A percentile compares a stretch with the other conserved stretches of the same genome.
These are phyloP conservation scores for Boletus vinaceobasis DNA, from an alignment of 768 basidiomycete genomes.

Conservation along the genomic window DNA sequence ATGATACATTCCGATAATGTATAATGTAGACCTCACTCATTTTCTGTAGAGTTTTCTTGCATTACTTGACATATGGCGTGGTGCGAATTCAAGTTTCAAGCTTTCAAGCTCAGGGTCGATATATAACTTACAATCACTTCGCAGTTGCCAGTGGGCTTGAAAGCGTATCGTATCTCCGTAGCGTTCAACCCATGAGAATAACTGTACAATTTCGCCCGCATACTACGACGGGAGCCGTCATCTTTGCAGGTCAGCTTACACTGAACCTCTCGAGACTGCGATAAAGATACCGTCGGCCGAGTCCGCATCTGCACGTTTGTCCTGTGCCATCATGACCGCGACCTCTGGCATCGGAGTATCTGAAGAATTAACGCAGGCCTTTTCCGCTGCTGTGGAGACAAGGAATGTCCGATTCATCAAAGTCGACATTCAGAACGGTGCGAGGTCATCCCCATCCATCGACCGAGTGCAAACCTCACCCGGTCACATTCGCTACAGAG, in stretches of 20 bases:
- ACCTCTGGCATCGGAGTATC: constrained; percentile 69
- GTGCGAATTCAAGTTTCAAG: background rate
- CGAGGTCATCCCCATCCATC: constrained; percentile 19
- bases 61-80: background rate
- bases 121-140: no score
- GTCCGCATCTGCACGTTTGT: background rate
- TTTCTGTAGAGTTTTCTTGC: constrained; percentile 15
- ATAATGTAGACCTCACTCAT: constrained; percentile 27
- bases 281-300: background rate
- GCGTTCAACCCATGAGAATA: no score
- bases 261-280: no score
- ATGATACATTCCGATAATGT: constrained; percentile 33
- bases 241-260: background rate
- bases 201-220: no score
- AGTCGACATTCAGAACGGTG: constrained; percentile 73
- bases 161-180: no score
- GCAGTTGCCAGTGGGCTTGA: no score
- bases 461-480: constrained; percentile 23
- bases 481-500: constrained; percentile 42
- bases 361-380: constrained; percentile 50
- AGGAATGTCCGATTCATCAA: constrained; percentile 67
- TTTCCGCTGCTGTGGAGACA: constrained; percentile 55
- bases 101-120: no score
- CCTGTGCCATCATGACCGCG: constrained; percentile 53
- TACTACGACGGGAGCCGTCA: no score